Base-by-base conservation (phyloP, 78 protist species). In the Dictyostelium brefeldianum region DNA sequence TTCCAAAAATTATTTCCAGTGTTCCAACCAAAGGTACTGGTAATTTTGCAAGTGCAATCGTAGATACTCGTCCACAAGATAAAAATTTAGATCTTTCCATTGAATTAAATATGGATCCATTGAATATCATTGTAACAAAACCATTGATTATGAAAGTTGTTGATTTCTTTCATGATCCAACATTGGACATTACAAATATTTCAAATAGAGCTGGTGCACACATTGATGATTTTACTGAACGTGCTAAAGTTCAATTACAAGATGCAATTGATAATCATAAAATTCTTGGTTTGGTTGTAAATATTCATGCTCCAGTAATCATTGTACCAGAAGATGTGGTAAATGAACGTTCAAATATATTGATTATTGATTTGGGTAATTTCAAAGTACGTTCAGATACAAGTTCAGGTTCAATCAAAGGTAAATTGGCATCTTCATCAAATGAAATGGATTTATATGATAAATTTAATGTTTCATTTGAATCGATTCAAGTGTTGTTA, bases 291-390 rank as follows among this genome's bases (percentile, higher is more conserved):
- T 71, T 90, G 22, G 50, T 47, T 10, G 95, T 90, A 0, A 81
- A 81, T 14, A 81, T 90, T 53, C 90, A 90, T 4, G 95, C 95
- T 2, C 95, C 95, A 43, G 89, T 80, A 12, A 74, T 90, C n/a
- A 51, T 80, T 31, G 7, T 90, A 17, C 95, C 95, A 56, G 93
- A 87, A 46, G 80, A 74, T 77, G 90, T 90, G 8, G 8, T 53
- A 0, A 89, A 41, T 22, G 78, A 81, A 5, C 57, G 70, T 22
- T 64, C 83, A 17, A 65, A 29, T 18, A 18, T 25, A 31, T 50
- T 90, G 27, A n/a, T 90, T 1, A 54, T 81, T 0, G 95, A 90
- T 81, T 82, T 90, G 8, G 95, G 95, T 90, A 80, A 62, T 48
- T 80, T 90, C 10, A 81, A 80, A n/a, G 75, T 90, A 12, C 62